These are phyloP conservation scores for Fusarium mundagurra DNA, from an alignment of 2,329 filamentous ascomycete species.

Conservation along the genomic window DNA sequence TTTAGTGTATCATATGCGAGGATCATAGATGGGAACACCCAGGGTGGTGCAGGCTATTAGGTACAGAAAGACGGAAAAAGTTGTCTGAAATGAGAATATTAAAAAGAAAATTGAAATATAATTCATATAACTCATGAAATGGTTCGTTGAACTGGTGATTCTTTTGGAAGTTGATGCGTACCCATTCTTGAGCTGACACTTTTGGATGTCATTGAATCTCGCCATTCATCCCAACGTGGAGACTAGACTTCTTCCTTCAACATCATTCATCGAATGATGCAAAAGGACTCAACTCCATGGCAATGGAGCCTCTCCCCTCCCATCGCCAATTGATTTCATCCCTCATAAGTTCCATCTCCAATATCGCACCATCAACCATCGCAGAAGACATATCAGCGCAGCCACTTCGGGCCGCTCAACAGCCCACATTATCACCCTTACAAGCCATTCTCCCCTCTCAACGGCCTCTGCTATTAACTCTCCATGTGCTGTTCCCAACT, in stretches of 20 bases:
- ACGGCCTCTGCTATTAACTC: conserved; percentile 73
- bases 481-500: conserved; percentile 86
- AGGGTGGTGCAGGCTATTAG: conserved; percentile 23
- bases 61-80: conserved; percentile 11
- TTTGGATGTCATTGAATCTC: not conserved
- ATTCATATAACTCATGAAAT: conserved; percentile 1
- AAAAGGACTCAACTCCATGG: not conserved
- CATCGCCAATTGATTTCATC: conserved; percentile 59
- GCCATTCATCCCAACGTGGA: conserved; percentile 2
- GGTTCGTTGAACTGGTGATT: not conserved
- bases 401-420: conserved; percentile 19
- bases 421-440: conserved; percentile 27
- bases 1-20: conserved; percentile 37
- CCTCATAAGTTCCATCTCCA: conserved; percentile 56
- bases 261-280: conserved; percentile 6
- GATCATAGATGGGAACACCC: conserved; percentile 33
- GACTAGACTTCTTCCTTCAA: not conserved
- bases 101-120: conserved; percentile 14
- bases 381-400: not conserved
- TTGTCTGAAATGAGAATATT: not conserved
- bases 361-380: conserved; percentile 19
- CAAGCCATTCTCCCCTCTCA: conserved; percentile 43
- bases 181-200: not conserved
- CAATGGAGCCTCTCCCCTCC: conserved; percentile 45
- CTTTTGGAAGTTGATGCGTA: not conserved